A percentile compares a stretch with the other conserved stretches of the same genome.
Evolutionary conservation across 768 basidiomycete genomes (phyloP).

Genomic region (Boletus subparvulus): DNA sequence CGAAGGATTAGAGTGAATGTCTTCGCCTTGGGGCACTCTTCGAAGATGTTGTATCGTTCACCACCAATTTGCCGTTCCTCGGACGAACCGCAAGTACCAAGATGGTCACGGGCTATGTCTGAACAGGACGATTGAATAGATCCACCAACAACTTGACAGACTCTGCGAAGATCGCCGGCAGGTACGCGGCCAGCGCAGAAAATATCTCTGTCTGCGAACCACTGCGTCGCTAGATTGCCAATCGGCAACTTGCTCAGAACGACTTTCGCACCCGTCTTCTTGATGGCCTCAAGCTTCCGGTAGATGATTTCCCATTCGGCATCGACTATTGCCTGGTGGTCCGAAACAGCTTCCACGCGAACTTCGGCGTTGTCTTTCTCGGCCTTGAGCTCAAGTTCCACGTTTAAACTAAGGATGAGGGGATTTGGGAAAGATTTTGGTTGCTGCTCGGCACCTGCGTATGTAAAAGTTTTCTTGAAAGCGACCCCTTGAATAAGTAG

Average conservation of each 20-base stretch:
- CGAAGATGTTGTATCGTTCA: conserved; percentile 94
- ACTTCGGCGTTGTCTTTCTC: conserved; percentile 99
- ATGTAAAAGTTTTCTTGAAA: conserved; percentile 99
- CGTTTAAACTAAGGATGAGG: conserved; percentile 90
- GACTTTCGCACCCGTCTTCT: conserved; percentile 94
- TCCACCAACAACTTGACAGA: conserved; percentile 95
- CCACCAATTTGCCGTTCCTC: conserved; percentile 96
- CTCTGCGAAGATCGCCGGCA: conserved; percentile 85
- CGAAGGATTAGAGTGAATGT: conserved; percentile 93
- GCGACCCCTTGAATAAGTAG: conserved; percentile 87
- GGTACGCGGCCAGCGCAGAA: conserved; percentile 98
- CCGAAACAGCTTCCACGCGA: conserved; percentile 92
- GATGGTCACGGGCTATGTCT: conserved; percentile 85
- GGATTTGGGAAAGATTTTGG: conserved; percentile 90
- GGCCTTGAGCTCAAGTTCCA: conserved; percentile 97
- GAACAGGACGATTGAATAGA: conserved; percentile 93
- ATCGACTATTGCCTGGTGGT: conserved; percentile 99
- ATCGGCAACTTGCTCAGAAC: conserved; percentile 98
- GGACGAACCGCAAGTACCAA: conserved; percentile 90
- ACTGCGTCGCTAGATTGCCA: conserved; percentile 97
- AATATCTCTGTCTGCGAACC: conserved; percentile 98
- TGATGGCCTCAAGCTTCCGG: conserved; percentile 93
- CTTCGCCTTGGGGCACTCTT: conserved; percentile 89
- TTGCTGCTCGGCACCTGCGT: conserved; percentile 98
- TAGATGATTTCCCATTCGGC: conserved; percentile 99